Evolutionary conservation across 768 basidiomycete genomes (phyloP), one percentile per base, ranked within the genome.

Genomic region (Pisolithus marmoratus): DNA sequence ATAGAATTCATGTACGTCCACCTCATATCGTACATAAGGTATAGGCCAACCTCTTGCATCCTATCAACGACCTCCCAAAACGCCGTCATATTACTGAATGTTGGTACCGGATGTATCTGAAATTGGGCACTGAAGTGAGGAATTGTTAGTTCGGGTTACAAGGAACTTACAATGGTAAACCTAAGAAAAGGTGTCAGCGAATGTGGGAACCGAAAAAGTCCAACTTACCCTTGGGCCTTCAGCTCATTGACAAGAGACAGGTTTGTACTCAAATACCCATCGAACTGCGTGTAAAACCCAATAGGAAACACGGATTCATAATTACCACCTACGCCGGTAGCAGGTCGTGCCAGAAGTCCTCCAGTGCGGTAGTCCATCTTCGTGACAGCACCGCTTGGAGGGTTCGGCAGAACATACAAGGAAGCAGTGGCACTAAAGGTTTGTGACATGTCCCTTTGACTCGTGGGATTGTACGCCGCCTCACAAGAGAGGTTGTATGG

Each of bases 21-120:
- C 46, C 87, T 77, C 87, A 91, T 90, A 63, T 90, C 87, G 56
- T 91, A 92, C 81, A 90, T 89, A 50, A 90, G 74, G 60, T 85
- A 91, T 9, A 67, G n/a, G 0, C 78, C 80, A 0, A 83, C 80
- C 54, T 84, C 76, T 63, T 89, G 81, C 84, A 90, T 87, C 40
- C 75, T 70, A 59, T 88, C 83, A 7, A 90, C 61, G 24, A 87
- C 80, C 46, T 72, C 52, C 34, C 80, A 75, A 0, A 89, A 67
- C 0, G 74, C 74, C 0, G 83, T 81, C 31, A 82, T 54, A 57
- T 85, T 81, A 54, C 74, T 74, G 53, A 84, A 89, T 0, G 78
- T 66, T 0, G 90, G 88, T 5, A 88, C 70, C 2, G 85, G 83
- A 59, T 91, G 90, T 17, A 90, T 75, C 83, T 77, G 47, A 26